Evolutionary conservation across 1,284 basidiomycete genomes (phyloP), one percentile per base, ranked within the genome.

Genomic region (Cutaneotrichosporon arboriforme): DNA sequence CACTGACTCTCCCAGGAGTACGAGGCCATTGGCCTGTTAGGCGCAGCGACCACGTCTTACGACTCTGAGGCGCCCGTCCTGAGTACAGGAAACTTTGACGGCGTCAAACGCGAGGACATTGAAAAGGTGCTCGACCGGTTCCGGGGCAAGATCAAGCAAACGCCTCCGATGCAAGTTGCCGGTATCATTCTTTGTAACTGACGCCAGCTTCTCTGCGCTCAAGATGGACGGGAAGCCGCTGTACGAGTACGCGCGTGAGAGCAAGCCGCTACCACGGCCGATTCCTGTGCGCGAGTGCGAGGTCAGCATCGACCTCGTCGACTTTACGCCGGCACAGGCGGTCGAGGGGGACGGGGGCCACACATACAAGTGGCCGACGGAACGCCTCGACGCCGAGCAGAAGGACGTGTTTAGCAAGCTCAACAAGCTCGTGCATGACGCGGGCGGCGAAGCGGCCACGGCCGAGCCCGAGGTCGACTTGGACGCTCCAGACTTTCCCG

Each of bases 151-250:
- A 93, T 97, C 60, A 79, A 82, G 61, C 96, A 99, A 76, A 82
- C 84, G 1, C 92, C 92, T 9, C 92, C 92, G 4, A 87, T 97
- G 92, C 93, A 64, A 58, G 87, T 76, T 4, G 4, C 10, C 21
- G 2, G 4, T 34, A 18, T 14, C 1, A 0, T 7, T 10, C 4
- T 10, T 5, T 7, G 2, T 2, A 44, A 31, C 54, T 53, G 43
- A 52, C 43, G 2, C 13, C 61, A 97, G 92, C 70, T 99, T 94
- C 76, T 98, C 94, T 12, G 96, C 96, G 0, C 79, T 98, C 39
- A 94, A 97, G 74, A 98, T 98, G 90, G 92, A 98, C 64, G 96
- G 96, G 2, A 92, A 84, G 74, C 88, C 90, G 1, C 74, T 98
- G 26, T 93, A 98, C 72, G 94, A 98, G 67, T 99, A 98, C 69